phyloP scores from a whole-genome alignment of 2,329 filamentous ascomycete species.

The Diaporthe velutina region DNA sequence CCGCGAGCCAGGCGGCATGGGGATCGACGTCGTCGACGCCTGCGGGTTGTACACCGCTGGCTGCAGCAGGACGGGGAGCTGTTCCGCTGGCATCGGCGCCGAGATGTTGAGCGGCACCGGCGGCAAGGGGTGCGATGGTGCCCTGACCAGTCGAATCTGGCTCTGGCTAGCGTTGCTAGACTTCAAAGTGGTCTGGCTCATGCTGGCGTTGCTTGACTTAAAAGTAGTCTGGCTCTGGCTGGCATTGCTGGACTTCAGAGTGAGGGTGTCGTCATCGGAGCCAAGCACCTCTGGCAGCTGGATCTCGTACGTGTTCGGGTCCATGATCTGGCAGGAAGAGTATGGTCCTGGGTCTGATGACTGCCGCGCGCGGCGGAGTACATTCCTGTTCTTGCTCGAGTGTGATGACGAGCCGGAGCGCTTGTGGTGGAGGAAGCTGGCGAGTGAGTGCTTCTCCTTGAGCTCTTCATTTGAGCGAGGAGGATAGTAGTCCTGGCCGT shows the following conservation, averaged over 20 bases:
- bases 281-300: slow-evolving; percentile 45
- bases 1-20: slow-evolving; percentile 36
- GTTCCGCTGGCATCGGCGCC: slow-evolving; percentile 62
- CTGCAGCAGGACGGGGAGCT: slow-evolving; percentile 66
- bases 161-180: slow-evolving; percentile 25
- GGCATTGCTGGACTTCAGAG: slow-evolving; percentile 30
- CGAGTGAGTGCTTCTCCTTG: slow-evolving; percentile 36
- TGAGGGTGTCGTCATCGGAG: slow-evolving; percentile 44
- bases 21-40: slow-evolving; percentile 38
- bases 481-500: slow-evolving; percentile 41
- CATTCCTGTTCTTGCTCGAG: slow-evolving; percentile 31
- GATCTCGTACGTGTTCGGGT: slow-evolving; percentile 39
- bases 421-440: slow-evolving; percentile 37
- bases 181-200: slow-evolving; percentile 38
- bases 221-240: slow-evolving; percentile 42
- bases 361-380: slow-evolving; percentile 36
- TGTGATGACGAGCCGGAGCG: slow-evolving; percentile 35
- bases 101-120: slow-evolving; percentile 55
- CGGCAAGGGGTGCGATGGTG: slow-evolving; percentile 30
- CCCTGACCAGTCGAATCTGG: slow-evolving; percentile 34
- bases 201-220: slow-evolving; percentile 34
- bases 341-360: slow-evolving; percentile 38
- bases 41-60: slow-evolving; percentile 68
- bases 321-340: slow-evolving; percentile 28
- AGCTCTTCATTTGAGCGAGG: slow-evolving; percentile 44